phyloP scores from a whole-genome alignment of 202 grass and related monocot genomes.

The Miscanthus sacchariflorus region DNA sequence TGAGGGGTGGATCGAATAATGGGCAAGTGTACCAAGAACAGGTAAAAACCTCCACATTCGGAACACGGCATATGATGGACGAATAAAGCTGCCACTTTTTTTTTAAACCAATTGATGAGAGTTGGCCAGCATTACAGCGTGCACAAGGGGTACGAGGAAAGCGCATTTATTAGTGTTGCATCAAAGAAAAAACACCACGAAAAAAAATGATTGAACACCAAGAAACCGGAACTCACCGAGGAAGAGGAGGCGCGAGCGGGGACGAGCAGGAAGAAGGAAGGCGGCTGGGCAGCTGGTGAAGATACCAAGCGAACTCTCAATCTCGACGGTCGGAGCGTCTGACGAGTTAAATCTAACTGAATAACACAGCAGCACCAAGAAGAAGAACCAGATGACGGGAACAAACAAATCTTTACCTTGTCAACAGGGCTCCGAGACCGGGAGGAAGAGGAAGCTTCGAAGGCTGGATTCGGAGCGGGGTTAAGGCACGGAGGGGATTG shows the following conservation, averaged over 20 bases:
- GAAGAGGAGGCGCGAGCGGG: conserved; percentile 13
- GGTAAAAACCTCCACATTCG: conserved; percentile 40
- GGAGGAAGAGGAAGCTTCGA: conserved; percentile 63
- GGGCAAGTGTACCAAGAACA: conserved; percentile 38
- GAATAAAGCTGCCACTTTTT: conserved; percentile 35
- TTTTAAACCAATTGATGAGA: neutral
- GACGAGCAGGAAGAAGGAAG: neutral
- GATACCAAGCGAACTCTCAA: conserved; percentile 3
- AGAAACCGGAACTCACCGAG: conserved; percentile 44
- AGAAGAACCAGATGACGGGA: neutral
- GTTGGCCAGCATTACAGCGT: conserved; percentile 30
- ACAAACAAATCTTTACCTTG: conserved; percentile 58
- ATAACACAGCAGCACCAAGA: conserved; percentile 1
- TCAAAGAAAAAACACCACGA: conserved; percentile 11
- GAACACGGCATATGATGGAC: conserved; percentile 11
- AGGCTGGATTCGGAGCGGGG: conserved; percentile 69
- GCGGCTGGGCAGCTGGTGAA: neutral
- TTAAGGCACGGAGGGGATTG: conserved; percentile 68
- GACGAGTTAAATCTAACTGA: conserved; percentile 25
- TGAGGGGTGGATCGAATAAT: neutral
- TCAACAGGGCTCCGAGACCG: conserved; percentile 39
- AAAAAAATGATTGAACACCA: conserved; percentile 21
- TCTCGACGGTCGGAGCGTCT: neutral
- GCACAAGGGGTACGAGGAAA: neutral
- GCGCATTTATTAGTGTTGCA: conserved; percentile 14